Evolutionary conservation across 1,284 basidiomycete species (phyloP).

Genomic region (Trametes hirsuta): DNA sequence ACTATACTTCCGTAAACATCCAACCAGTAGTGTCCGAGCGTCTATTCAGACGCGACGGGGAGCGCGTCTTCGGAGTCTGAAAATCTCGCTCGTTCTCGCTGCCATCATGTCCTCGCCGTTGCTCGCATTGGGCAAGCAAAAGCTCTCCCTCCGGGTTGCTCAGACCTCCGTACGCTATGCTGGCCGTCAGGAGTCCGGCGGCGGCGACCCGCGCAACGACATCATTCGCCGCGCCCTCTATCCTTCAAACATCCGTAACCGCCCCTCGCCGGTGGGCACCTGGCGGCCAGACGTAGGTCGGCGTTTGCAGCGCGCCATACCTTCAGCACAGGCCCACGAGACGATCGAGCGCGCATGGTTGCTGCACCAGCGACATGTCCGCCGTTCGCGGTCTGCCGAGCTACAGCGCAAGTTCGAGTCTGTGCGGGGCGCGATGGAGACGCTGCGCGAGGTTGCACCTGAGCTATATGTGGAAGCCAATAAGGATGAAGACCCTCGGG

Average conservation of each 20-base stretch:
- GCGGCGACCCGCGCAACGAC: constrained; percentile 66
- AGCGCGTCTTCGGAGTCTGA: constrained; percentile 8
- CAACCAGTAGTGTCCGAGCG: background rate
- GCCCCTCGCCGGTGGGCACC: constrained; percentile 74
- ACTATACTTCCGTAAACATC: too few species aligned
- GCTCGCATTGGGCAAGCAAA: constrained; percentile 29
- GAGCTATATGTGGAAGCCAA: constrained; percentile 77
- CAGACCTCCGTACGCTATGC: constrained; percentile 44
- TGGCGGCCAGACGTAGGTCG: constrained; percentile 78
- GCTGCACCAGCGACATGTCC: constrained; percentile 75
- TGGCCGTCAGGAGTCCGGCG: constrained; percentile 25
- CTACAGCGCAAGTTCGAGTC: constrained; percentile 73
- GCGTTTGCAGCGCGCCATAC: constrained; percentile 76
- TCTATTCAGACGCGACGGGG: background rate
- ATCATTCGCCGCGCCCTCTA: constrained; percentile 80
- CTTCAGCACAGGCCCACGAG: constrained; percentile 87
- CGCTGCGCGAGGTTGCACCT: constrained; percentile 70
- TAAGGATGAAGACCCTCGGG: constrained; percentile 73
- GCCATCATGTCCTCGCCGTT: constrained; percentile 29
- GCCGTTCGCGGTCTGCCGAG: constrained; percentile 70
- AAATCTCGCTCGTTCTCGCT: constrained; percentile 8
- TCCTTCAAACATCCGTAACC: constrained; percentile 72
- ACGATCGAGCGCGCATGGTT: constrained; percentile 94
- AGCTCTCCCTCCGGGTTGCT: constrained; percentile 35
- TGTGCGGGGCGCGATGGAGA: constrained; percentile 83